phyloP scores from a whole-genome alignment of 257 asterid species.

The Salvia splendens region DNA sequence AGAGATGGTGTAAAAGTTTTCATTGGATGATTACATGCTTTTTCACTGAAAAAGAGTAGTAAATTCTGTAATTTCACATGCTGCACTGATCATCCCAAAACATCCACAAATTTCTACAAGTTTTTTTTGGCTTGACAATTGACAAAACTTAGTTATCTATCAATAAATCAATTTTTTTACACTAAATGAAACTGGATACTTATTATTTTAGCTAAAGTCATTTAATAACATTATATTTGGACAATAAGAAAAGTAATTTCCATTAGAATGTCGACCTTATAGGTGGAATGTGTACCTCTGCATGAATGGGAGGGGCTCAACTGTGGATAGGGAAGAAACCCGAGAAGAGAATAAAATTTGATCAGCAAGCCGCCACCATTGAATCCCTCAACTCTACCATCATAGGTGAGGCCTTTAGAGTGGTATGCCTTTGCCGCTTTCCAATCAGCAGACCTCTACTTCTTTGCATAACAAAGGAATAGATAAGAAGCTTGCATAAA shows the following conservation, averaged over 20 bases:
- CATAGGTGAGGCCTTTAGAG: slow-evolving; percentile 60
- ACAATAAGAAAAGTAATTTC: slow-evolving; percentile 15
- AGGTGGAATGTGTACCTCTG: slow-evolving; percentile 56
- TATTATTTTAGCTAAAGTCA: not conserved
- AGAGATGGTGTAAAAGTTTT: not conserved
- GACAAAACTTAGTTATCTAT: slow-evolving; percentile 2
- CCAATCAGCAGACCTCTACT: slow-evolving; percentile 99
- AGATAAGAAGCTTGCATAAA: slow-evolving; percentile 36
- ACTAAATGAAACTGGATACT: not conserved
- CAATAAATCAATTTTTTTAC: not conserved
- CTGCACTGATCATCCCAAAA: not conserved
- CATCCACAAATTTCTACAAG: slow-evolving; percentile 5
- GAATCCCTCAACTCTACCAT: slow-evolving; percentile 75
- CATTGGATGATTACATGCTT: slow-evolving; percentile 1
- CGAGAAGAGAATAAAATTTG: slow-evolving; percentile 77
- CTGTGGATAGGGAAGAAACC: slow-evolving; percentile 91
- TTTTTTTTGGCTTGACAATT: not conserved
- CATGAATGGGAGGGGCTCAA: slow-evolving; percentile 79
- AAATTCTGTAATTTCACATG: not conserved
- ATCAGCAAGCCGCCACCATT: slow-evolving; percentile 86
- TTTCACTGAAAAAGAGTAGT: not conserved
- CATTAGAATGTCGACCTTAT: slow-evolving; percentile 13
- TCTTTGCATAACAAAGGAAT: slow-evolving; percentile 64
- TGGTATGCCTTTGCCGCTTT: slow-evolving; percentile 69
- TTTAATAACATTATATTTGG: slow-evolving; percentile 3